Base-by-base conservation (phyloP, 345 rosid genomes). In the Populus simonii region DNA sequence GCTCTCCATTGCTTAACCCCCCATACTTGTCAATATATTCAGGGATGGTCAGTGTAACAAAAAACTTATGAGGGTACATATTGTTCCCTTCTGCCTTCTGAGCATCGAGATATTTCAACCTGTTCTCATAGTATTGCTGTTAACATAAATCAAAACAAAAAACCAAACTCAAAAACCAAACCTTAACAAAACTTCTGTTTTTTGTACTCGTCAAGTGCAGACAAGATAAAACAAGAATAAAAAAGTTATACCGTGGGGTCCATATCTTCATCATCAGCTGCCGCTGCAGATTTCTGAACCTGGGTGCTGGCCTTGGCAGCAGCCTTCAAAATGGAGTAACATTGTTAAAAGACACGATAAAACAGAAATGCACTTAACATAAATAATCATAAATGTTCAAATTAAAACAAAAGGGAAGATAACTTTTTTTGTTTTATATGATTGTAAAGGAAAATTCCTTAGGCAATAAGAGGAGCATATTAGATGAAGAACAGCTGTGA, bases 241-340 rank as follows among this genome's bases (percentile, higher is more conserved):
- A 57, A 79, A 20, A 23, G 68, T 33, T 1, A 39, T 87, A 96
- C 99, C 68, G 97, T 94, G 8, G 99, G 94, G 79, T 96, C 99
- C 97, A 94, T 93, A 63, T 96, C 97, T 10, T 96, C 99, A 70
- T 96, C 98, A 82, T 96, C 99, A 70, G 86, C 95, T 62, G 88
- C 89, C 9, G 51, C 79, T 17, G 71, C 71, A n/a, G 81, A 75
- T 63, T 78, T 81, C 61, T 73, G 75, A 27, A 17, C 41, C 8
- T 72, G 74, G 53, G 72, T 13, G 33, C 47, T 62, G 45, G 70
- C 65, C 63, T 79, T 87, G 51, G 75, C 74, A 75, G 91, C 88
- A 39, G 89, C 89, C 91, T 92, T 78, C 47, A 76, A 49, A 61
- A 70, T 55, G 51, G 23, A 53, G 17, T 41, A 45, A 49, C 10